A percentile compares a stretch with the other conserved stretches of the same genome.
Evolutionary conservation across 495 filamentous ascomycete genomes (phyloP).

Genomic region (Trichoderma gamsii): DNA sequence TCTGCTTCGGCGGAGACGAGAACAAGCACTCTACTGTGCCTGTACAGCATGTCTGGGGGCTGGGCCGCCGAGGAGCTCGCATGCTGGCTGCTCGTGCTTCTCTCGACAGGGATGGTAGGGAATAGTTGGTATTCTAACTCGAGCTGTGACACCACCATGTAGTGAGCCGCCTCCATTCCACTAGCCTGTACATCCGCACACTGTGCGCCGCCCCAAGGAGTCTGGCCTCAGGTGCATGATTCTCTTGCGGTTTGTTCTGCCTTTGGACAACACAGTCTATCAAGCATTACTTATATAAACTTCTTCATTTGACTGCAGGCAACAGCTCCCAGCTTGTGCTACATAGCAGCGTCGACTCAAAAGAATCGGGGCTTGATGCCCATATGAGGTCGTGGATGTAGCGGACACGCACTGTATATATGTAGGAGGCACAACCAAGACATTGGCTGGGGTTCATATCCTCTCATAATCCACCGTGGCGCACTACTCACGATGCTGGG

Average conservation of each 20-base stretch:
- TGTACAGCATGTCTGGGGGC: too few species aligned
- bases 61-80: too few species aligned
- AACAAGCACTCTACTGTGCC: too few species aligned
- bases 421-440: not conserved
- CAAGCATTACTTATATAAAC: not conserved
- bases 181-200: not conserved
- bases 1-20: not conserved
- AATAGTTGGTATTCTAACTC: not conserved
- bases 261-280: not conserved
- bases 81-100: not conserved
- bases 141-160: not conserved
- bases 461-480: not conserved
- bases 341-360: not conserved
- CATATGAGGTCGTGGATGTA: not conserved
- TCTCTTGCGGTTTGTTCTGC: not conserved
- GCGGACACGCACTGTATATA: too few species aligned
- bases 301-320: not conserved
- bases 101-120: not conserved
- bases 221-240: not conserved
- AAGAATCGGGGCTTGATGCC: not conserved
- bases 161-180: conserved; percentile 1
- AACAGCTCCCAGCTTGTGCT: not conserved
- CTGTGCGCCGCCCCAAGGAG: not conserved
- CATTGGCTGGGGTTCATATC: not conserved
- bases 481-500: not conserved